phyloP scores from a whole-genome alignment of 768 basidiomycete species.

The Leccinum variicolor region DNA sequence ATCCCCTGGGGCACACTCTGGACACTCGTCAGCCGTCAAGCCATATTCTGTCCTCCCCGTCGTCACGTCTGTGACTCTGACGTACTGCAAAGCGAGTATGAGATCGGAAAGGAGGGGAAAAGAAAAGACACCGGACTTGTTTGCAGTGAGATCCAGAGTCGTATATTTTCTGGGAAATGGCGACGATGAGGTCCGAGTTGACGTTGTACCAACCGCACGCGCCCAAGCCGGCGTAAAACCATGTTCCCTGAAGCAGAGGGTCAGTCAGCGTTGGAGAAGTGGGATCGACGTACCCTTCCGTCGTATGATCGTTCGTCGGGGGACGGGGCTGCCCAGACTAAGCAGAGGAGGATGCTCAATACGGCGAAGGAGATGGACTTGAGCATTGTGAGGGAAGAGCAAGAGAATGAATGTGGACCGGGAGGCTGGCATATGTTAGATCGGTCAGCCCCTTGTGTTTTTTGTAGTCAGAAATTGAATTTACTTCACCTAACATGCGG shows the following conservation, averaged over 20 bases:
- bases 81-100: neutral
- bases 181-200: neutral
- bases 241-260: neutral
- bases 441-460: neutral
- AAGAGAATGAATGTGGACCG: neutral
- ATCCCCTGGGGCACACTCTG: neutral
- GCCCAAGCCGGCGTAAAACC: neutral
- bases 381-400: neutral
- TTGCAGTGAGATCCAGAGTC: neutral
- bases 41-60: neutral
- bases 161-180: neutral
- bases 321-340: neutral
- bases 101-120: neutral
- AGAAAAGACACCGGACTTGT: neutral
- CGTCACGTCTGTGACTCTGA: neutral
- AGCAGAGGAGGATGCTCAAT: neutral
- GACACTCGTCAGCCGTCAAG: neutral
- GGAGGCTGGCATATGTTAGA: neutral
- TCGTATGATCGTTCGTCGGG: neutral
- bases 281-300: neutral
- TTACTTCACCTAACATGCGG: neutral
- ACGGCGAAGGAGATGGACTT: neutral
- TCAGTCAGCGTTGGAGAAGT: neutral
- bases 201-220: neutral
- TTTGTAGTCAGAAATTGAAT: neutral